A percentile compares a stretch with the other conserved stretches of the same genome.
Conservation (phyloP, 176 grass and related monocot genomes). For the Miscanthus lutarioriparius region DNA sequence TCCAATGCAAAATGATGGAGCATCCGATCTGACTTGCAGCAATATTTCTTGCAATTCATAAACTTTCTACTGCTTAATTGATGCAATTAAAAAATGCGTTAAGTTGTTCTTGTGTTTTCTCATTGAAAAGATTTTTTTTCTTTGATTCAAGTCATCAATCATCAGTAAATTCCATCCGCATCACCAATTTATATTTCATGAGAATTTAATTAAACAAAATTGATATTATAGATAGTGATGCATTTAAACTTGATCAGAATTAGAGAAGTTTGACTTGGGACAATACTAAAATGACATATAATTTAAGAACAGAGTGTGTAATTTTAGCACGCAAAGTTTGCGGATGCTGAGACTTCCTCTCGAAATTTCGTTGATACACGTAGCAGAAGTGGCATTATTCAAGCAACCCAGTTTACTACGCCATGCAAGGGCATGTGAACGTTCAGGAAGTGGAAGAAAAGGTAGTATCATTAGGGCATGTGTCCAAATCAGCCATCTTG, state of each 20-base stretch:
- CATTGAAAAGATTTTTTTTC: not conserved
- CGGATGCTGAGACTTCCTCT: not conserved
- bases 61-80: not conserved
- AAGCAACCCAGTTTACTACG: not conserved
- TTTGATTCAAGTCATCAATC: not conserved
- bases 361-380: not conserved
- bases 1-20: slow-evolving; percentile 10
- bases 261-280: not conserved
- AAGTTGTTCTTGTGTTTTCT: not conserved
- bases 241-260: not conserved
- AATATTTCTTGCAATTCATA: slow-evolving; percentile 16
- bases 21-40: slow-evolving; percentile 27
- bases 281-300: not conserved
- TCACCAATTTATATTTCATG: not conserved
- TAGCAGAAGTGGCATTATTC: not conserved
- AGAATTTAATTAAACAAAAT: not conserved
- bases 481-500: slow-evolving; percentile 15
- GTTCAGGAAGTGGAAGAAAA: slow-evolving; percentile 21
- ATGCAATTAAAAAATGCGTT: not conserved
- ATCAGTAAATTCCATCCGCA: not conserved
- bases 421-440: not conserved
- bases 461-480: slow-evolving; percentile 9
- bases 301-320: not conserved
- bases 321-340: not conserved
- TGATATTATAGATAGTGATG: not conserved